Base-by-base conservation (phyloP, 768 basidiomycete genomes). In the Heimioporus sp. region DNA sequence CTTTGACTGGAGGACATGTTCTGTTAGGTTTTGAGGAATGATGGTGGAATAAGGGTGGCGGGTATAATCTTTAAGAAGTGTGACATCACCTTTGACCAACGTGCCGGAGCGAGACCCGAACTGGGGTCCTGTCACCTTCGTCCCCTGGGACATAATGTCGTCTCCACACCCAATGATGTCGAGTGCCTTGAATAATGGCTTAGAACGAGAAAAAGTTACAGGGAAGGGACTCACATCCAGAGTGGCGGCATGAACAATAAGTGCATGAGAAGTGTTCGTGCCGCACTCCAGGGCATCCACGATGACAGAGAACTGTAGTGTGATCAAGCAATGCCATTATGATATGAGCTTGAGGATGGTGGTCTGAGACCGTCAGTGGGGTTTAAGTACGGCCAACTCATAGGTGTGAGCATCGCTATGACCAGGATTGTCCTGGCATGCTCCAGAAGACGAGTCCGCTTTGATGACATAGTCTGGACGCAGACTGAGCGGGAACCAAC, bases 231-330 rank as follows among this genome's bases (percentile, higher is more conserved):
- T 37, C 53, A 79, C 80, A 71, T 82, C 80, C 17, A 82, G 66
- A 3, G 80, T 82, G 31, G 79, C 76, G n/a, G 80, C 76, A 55
- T 82, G 80, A 28, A 81, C 59, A 1, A 73, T 67, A 6, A 77
- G 55, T 0, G 81, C 79, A 10, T 80, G 76, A 12, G 80, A 79
- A 5, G 72, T 66, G 43, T 72, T 69, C 43, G 70, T 62, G 42
- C 71, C 72, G n/a, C 67, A 41, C 6, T 43, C 41, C 1, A 63
- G 49, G 17, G 68, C 70, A 44, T 82, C 79, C 10, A 81, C 76
- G 11, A 80, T 65, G 16, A 73, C 54, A 62, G 48, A 82, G 73
- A 39, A 81, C 59, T 34, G 73, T 73, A 8, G 76, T 75, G 38
- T 50, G 61, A 5, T 59, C 46, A 2, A 75, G 74, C 24, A 76